Conservation (phyloP, 2,329 filamentous ascomycete genomes). For the Incumbomyces delicatus region DNA sequence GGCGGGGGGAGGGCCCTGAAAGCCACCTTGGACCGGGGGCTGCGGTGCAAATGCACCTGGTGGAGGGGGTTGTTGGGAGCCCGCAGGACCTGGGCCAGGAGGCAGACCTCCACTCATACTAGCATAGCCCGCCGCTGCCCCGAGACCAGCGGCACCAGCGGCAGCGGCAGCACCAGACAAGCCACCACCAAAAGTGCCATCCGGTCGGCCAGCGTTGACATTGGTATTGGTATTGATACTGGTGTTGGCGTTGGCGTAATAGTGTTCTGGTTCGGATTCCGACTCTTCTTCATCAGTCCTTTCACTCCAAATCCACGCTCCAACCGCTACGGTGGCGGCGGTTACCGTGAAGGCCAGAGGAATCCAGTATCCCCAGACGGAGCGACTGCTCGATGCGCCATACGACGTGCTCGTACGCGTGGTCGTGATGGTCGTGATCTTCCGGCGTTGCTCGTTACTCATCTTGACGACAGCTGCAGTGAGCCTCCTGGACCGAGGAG, state of each 20-base stretch:
- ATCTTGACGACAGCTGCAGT: background rate
- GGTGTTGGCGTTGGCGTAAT: constrained; percentile 18
- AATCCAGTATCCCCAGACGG: constrained; percentile 63
- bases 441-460: background rate
- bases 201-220: constrained; percentile 27
- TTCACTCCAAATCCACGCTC: constrained; percentile 91
- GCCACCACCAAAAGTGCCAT: background rate
- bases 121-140: constrained; percentile 38
- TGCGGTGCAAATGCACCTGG: constrained; percentile 15
- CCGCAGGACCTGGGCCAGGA: constrained; percentile 22
- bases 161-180: constrained; percentile 30
- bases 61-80: constrained; percentile 18
- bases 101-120: constrained; percentile 21
- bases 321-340: constrained; percentile 74
- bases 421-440: constrained; percentile 1
- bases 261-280: constrained; percentile 44
- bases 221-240: no score
- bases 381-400: constrained; percentile 32
- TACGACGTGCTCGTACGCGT: constrained; percentile 24
- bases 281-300: constrained; percentile 61
- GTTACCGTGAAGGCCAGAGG: constrained; percentile 79
- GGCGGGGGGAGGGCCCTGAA: constrained; percentile 18
- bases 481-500: background rate
- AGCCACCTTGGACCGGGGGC: constrained; percentile 13
- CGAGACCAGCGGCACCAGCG: constrained; percentile 4